These are phyloP conservation scores for Suillus cothurnatus DNA, from an alignment of 768 basidiomycete genomes.

Conservation along the genomic window DNA sequence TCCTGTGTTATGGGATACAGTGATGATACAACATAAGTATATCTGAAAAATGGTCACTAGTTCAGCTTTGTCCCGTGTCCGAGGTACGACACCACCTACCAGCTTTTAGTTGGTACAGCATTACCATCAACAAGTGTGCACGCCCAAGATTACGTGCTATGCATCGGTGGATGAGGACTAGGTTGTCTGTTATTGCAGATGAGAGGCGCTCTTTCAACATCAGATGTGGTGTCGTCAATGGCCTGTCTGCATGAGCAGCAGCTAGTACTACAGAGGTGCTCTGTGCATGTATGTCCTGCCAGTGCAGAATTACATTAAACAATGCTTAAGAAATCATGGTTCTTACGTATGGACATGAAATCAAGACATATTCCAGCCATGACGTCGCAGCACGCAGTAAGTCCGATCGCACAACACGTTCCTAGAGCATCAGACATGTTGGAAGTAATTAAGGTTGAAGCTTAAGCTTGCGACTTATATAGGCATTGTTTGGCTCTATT, in stretches of 20 bases:
- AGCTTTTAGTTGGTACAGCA: not conserved
- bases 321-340: not conserved
- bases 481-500: slow-evolving; percentile 8
- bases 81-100: not conserved
- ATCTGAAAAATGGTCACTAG: not conserved
- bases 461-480: no score
- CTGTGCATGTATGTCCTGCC: slow-evolving; percentile 27
- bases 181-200: slow-evolving; percentile 24
- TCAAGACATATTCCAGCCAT: slow-evolving; percentile 26
- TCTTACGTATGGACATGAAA: slow-evolving; percentile 25
- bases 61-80: not conserved
- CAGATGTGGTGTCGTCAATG: not conserved
- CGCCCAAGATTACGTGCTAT: not conserved
- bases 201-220: slow-evolving; percentile 23
- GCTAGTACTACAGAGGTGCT: slow-evolving; percentile 21
- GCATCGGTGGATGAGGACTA: slow-evolving; percentile 27
- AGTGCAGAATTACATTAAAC: not conserved
- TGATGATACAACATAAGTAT: not conserved
- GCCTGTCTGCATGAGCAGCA: slow-evolving; percentile 18
- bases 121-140: not conserved
- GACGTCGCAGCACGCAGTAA: slow-evolving; percentile 25
- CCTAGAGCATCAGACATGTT: slow-evolving; percentile 25
- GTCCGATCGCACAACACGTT: slow-evolving; percentile 20
- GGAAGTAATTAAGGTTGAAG: not conserved
- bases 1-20: not conserved